Base-by-base conservation (phyloP, 176 grass and related monocot species). In the Phragmites australis region DNA sequence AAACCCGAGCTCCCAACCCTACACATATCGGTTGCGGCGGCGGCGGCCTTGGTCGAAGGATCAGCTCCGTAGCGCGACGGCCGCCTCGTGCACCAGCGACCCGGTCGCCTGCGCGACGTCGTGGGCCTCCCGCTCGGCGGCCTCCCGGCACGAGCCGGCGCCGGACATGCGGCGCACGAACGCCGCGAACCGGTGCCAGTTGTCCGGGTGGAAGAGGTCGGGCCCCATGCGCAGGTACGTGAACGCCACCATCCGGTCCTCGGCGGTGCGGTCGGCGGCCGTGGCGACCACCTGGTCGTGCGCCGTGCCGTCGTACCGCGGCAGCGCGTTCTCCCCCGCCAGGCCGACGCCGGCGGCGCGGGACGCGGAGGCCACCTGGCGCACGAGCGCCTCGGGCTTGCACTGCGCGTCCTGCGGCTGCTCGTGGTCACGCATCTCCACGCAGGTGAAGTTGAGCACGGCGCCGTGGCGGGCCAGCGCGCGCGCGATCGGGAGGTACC, bases 401-500 rank as follows among this genome's bases (percentile, higher is more conserved):
- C 93, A 93, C 30, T 9, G 57, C 65, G 93, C 88, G 6, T 93
- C 90, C 72, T 34, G 70, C 6, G 93, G 90, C 61, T 93, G 93
- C 93, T 97, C 93, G 49, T 57, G 74, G 86, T 97, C 80, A 6
- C 90, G 69, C 88, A 97, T 97, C 88, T 93, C 90, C 13, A 97
- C 68, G 83, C 90, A 93, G 12, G 88, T 97, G 85, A 97, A 93
- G 84, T 88, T 97, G 85, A 95, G 88, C 64, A 95, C 87, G 0
- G 77, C 90, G 57, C 85, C 82, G 75, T 92, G 82, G 6, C 82
- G 74, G 0, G 41, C 74, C 47, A 96, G 82, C 29, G 54, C 50
- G 19, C 23, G 59, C 18, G 90, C 87, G 54, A 96, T 67, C 16
- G 85, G 85, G 43, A 78, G 52, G 83, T 96, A 96, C 23, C 93